Base-by-base conservation (phyloP, 2,329 filamentous ascomycete species). In the Monilinia fructicola region DNA sequence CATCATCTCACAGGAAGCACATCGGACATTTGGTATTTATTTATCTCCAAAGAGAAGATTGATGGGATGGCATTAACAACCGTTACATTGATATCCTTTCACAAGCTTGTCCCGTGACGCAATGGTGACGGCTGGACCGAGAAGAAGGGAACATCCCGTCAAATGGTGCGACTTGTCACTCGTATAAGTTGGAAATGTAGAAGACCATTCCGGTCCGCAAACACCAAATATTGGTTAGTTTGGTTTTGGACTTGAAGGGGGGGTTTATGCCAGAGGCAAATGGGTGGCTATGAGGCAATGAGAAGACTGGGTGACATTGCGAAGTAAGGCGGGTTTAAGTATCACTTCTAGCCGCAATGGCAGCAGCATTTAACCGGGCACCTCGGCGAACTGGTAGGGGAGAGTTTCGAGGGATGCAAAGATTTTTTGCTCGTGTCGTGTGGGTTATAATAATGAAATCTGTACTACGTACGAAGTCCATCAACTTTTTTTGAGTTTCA, bases 321-420 rank as follows among this genome's bases (percentile, higher is more conserved):
- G 26, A 60, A 21, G 18, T 35, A n/a, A 48, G 56, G 18, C 56
- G 56, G 56, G 35, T n/a, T 48, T n/a, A 10, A 18, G 12, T 18
- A 60, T 60, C 42, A 21, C 44, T 23, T 35, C 12, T 23, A 35
- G 28, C 42, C 23, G 26, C 38, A 11, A 60, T 26, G 9, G 21
- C 28, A 28, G 44, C 31, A 50, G 21, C 58, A 60, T 60, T 60
- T 48, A 48, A 18, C 56, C 42, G 42, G 26, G 12, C 42, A 60
- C 28, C 26, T 48, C 56, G 56, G 56, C 42, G 26, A 48, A 3
- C 10, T 14, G 10, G 23, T 58, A 23, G 55, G 52, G 18, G 10
- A 21, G 28, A 21, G 28, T 12, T 35, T 50, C 21, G 11, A 2
- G 3, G 16, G 5, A 14, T 21, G 28, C 2, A 14, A 14, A 38